Base-by-base conservation (phyloP, 164 flowering plant genomes). In the Dillenia turbinata region DNA sequence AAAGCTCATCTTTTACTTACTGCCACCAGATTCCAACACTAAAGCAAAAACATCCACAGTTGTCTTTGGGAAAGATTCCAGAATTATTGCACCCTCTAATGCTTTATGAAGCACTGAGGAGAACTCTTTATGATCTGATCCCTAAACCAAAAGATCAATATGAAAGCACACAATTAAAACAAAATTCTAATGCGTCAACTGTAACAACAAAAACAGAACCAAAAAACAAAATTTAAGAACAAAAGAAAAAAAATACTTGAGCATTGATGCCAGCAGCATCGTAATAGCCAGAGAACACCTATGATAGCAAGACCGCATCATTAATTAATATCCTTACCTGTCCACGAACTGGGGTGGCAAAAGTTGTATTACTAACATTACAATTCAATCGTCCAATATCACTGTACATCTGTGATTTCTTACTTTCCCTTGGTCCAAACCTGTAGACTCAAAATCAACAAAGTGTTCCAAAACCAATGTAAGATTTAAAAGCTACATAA, bases 351-450 rank as follows among this genome's bases (percentile, higher is more conserved):
- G 82, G 75, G 59, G 89, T 67, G 44, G 93, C 74, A 81, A 89
- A 91, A 19, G 96, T 79, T 63, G 96, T 91, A 69, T 81, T 91
- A 79, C 85, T 88, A 65, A 94, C 96, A 75, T 76, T 83, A 72
- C 99, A 94, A 74, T 91, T 94, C 63, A 94, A 66, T 53, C 99
- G 80, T 15, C 99, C 99, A 24, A 73, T 66, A 61, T 91, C 93
- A 70, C 96, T 89, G 66, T 88, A 94, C 87, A 84, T 68, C 96
- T 89, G 86, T 63, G 99, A 97, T 71, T 94, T 94, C 82, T 89
- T 91, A 68, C 99, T 94, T 76, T 94, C 97, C 74, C 99, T 85
- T 13, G 99, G 99, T 69, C 99, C 99, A 78, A 88, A 94, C 62
- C 98, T 94, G 75, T 57, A 73, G 9, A 45, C 44, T 17, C 24